Evolutionary conservation across 2,329 filamentous ascomycete genomes (phyloP), one percentile per base, ranked within the genome.

Genomic region (Cytospora piceicola): DNA sequence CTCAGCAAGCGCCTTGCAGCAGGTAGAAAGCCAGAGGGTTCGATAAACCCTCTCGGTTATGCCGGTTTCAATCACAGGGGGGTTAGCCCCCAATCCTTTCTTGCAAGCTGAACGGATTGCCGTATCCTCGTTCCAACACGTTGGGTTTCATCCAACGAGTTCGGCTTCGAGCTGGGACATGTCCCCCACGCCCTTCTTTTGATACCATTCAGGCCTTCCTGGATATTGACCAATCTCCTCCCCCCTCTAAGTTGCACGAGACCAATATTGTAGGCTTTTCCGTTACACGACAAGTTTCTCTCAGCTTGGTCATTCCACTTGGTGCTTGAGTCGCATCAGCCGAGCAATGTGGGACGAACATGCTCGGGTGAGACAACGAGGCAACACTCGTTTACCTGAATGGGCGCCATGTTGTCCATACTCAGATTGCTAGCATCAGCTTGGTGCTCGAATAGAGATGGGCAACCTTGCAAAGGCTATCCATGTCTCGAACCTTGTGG

Each of bases 341-440:
- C 53, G 32, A 39, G 30, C 12, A 27, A 17, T 17, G 32, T 12
- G 12, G 17, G 4, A 49, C 39, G 12, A 39, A 22, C 34, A 8
- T 29, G 22, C 34, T 32, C 20, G 46, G n/a, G 46, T n/a, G 24
- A 27, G 27, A 58, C 46, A 22, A 63, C 24, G 55, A 55, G 52
- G 34, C 64, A 59, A 66, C 64, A 63, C 59, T 63, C 46, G 55
- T 66, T 66, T 60, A 27, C 60, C 17, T 54, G 15, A 15, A 34
- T 4, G 46, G 36, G 20, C 46, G n/a, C 46, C n/a, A 22, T 22
- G 7, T 8, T 17, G 34, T 17, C 20, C 20, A 32, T 8, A 6
- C 2, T 9, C 32, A 27, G 49, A 17, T 8, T 3, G 42, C 3
- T 30, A 49, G 22, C 7, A 20, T 17, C 22, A 57, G 39, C 15